Evolutionary conservation across 2,329 filamentous ascomycete species (phyloP), one percentile per base, ranked within the genome.

Genomic region (Tolypocladium pustulatum): DNA sequence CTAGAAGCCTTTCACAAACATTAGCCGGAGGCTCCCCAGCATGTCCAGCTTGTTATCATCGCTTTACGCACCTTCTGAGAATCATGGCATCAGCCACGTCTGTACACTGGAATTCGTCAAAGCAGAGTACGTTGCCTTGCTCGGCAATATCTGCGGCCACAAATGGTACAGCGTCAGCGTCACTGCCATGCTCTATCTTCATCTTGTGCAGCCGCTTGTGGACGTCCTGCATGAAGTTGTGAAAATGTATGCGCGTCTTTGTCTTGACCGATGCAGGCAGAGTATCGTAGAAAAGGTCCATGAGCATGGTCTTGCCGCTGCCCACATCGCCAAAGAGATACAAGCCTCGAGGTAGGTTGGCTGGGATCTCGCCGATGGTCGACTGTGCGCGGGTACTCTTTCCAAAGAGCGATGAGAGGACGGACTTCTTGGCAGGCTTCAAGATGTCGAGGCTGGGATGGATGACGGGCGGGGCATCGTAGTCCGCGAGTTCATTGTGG

Each of bases 11-110:
- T 36, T 13, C 17, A 22, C 10, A 4, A 25, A 22, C 13, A 10
- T 52, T 30, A 52, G 49, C n/a, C 49, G 30, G 6, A 12, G 4
- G 30, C 30, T 52, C 49, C 20, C 1, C 9, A 22, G 9, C 4
- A 15, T 15, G 17, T 34, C 30, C 3, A 22, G 13, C 49, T n/a
- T 22, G 30, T 12, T 7, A 22, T 13, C 20, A 36, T 34, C 1
- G 20, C 30, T 4, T 9, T n/a, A 15, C 72, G 55, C 72, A 86
- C 79, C 90, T 82, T 66, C 94, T 83, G 65, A 99, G 72, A 66
- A 99, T 99, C 94, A 99, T 99, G 66, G 94, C 94, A 76, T 97
- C 93, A 20, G 94, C 94, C 37, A 99, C 93, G 74, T 99, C 94
- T 43, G 94, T 99, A 70, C 92, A 97, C 71, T 99, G 94, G 69